Evolutionary conservation across 2,329 filamentous ascomycete species (phyloP).

Genomic region (Microcyclosporella mali): DNA sequence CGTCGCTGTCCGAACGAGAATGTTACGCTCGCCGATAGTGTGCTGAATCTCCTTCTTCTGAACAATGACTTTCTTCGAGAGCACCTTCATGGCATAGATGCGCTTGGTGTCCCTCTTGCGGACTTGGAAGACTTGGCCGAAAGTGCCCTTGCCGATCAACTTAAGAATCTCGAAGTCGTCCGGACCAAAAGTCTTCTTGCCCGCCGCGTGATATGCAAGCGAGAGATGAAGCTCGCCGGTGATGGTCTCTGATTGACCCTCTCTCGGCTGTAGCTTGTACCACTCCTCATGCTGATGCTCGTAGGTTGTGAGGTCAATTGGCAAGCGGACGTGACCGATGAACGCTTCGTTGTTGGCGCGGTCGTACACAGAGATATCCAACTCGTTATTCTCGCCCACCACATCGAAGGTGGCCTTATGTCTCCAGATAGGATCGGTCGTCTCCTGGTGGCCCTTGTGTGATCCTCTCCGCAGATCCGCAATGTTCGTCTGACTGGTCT

Average conservation of each 20-base stretch:
- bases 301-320: conserved; percentile 61
- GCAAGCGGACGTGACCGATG: conserved; percentile 80
- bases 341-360: conserved; percentile 80
- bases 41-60: conserved; percentile 99
- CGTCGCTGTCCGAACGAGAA: conserved; percentile 90
- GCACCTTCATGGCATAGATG: conserved; percentile 98
- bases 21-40: conserved; percentile 94
- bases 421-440: conserved; percentile 90
- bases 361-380: conserved; percentile 93
- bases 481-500: conserved; percentile 90
- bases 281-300: conserved; percentile 72
- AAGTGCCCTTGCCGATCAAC: conserved; percentile 95
- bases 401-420: conserved; percentile 95
- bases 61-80: conserved; percentile 99
- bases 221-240: conserved; percentile 83
- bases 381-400: conserved; percentile 79
- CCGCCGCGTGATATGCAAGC: conserved; percentile 76
- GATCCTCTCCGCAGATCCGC: conserved; percentile 49
- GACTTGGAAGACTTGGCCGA: conserved; percentile 97
- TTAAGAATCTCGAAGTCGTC: conserved; percentile 95
- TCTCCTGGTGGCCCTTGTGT: conserved; percentile 53
- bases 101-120: conserved; percentile 92
- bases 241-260: conserved; percentile 68
- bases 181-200: conserved; percentile 87
- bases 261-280: conserved; percentile 75